phyloP scores from a whole-genome alignment of 805 yeast genomes.

The Saccharomycopsis malanga region DNA sequence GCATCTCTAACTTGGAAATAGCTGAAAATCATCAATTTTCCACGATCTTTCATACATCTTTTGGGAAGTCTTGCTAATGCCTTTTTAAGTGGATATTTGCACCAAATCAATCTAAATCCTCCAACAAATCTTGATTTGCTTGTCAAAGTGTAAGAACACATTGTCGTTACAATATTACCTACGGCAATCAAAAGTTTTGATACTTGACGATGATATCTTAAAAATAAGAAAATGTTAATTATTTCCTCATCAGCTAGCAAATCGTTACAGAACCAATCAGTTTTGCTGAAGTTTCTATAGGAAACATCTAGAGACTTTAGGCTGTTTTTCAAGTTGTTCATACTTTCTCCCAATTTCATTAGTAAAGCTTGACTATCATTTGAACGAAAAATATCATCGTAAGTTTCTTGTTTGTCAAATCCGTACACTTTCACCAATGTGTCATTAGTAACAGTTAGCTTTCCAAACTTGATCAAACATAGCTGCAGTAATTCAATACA shows the following conservation, averaged over 20 bases:
- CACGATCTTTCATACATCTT: constrained; percentile 40
- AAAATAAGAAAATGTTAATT: constrained; percentile 34
- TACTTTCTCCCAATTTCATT: constrained; percentile 25
- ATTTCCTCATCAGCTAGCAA: constrained; percentile 31
- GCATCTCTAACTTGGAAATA: constrained; percentile 38
- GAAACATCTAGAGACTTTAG: constrained; percentile 30
- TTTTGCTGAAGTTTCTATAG: constrained; percentile 32
- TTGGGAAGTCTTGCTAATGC: constrained; percentile 36
- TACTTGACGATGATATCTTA: constrained; percentile 36
- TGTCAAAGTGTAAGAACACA: constrained; percentile 22
- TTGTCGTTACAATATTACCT: constrained; percentile 23
- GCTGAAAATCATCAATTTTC: constrained; percentile 37
- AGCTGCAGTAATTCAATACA: constrained; percentile 23
- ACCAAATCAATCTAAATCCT: constrained; percentile 32
- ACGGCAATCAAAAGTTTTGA: constrained; percentile 31
- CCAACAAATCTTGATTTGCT: background rate
- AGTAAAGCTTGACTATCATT: background rate
- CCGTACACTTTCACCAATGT: background rate
- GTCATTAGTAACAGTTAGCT: background rate
- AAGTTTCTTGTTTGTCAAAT: background rate
- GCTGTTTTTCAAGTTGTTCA: constrained; percentile 27
- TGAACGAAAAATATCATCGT: background rate
- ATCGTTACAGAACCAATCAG: constrained; percentile 32
- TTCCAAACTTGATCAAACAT: constrained; percentile 7
- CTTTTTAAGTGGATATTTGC: constrained; percentile 35